phyloP scores from a whole-genome alignment of 2,329 filamentous ascomycete species.

The Trichoderma sp. region DNA sequence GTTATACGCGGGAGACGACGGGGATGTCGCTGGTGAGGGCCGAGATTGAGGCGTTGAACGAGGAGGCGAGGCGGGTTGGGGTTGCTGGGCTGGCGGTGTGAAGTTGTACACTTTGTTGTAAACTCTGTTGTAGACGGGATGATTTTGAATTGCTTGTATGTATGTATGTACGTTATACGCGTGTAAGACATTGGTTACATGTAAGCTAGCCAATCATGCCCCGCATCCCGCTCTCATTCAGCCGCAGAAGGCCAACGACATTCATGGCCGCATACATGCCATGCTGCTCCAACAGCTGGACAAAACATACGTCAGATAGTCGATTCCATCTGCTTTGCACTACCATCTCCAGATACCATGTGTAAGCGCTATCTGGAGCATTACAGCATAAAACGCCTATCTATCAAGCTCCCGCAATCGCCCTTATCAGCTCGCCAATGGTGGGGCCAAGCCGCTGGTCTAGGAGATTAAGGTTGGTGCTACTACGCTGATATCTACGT shows the following conservation, averaged over 20 bases:
- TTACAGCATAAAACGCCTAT: not conserved
- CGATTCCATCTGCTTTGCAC: not conserved
- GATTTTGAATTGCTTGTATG: not conserved
- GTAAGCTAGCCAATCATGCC: not conserved
- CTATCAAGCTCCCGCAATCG: not conserved
- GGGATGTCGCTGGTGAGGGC: constrained; percentile 62
- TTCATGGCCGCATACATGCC: too few relatives aligned
- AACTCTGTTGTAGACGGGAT: not conserved
- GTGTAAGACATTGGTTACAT: not conserved
- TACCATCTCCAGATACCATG: not conserved
- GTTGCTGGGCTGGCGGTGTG: constrained; percentile 29
- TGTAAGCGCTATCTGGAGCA: constrained; percentile 4
- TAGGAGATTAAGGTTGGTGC: not conserved
- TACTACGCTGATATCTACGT: constrained; percentile 12
- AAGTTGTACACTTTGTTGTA: too few relatives aligned
- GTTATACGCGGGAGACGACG: constrained; percentile 49
- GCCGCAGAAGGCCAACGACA: not conserved
- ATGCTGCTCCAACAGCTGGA: not conserved
- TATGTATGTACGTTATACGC: not conserved
- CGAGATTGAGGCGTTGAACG: constrained; percentile 58
- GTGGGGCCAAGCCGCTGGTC: not conserved
- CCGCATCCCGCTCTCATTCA: not conserved
- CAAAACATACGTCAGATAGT: not conserved
- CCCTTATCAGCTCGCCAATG: constrained; percentile 13
- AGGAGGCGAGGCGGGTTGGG: constrained; percentile 52